phyloP scores from a whole-genome alignment of 805 yeast genomes.

The Saccharomycopsis oosterbeekiorum region DNA sequence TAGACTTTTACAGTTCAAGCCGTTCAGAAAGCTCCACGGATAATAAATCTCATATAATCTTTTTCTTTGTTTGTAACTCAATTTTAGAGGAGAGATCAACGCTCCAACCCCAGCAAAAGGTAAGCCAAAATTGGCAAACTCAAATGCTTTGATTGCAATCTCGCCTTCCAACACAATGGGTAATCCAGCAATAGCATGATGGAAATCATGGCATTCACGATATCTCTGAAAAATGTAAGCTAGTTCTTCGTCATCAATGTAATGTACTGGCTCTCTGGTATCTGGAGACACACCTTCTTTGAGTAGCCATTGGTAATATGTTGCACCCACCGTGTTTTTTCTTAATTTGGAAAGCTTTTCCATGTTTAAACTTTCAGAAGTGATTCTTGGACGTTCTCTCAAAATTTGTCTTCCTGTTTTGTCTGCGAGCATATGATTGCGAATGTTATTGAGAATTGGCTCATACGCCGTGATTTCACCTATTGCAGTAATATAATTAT shows the following conservation, averaged over 20 bases:
- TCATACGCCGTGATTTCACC: constrained; percentile 88
- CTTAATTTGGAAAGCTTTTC: constrained; percentile 53
- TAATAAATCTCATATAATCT: constrained; percentile 61
- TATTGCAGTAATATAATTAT: constrained; percentile 65
- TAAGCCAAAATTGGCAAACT: constrained; percentile 82
- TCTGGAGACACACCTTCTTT: constrained; percentile 90
- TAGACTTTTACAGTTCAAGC: constrained; percentile 62
- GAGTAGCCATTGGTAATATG: constrained; percentile 75
- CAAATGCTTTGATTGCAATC: constrained; percentile 84
- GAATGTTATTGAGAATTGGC: constrained; percentile 49
- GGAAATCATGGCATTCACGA: constrained; percentile 94
- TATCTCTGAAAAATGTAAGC: constrained; percentile 92
- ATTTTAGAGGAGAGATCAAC: constrained; percentile 73
- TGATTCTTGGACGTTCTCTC: constrained; percentile 74
- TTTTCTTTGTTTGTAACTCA: constrained; percentile 51
- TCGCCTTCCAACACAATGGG: constrained; percentile 97
- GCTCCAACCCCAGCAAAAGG: constrained; percentile 96
- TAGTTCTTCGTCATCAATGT: constrained; percentile 79
- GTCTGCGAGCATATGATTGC: constrained; percentile 66
- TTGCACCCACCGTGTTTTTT: constrained; percentile 60
- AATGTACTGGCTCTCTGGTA: constrained; percentile 80
- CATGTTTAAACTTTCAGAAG: constrained; percentile 58
- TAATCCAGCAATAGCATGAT: constrained; percentile 82
- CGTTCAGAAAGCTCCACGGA: constrained; percentile 80
- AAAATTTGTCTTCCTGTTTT: constrained; percentile 69